A percentile compares a stretch with the other conserved stretches of the same genome.
Conservation (phyloP, 305 asterid species). For the Fraxinus xanthoxyloides region DNA sequence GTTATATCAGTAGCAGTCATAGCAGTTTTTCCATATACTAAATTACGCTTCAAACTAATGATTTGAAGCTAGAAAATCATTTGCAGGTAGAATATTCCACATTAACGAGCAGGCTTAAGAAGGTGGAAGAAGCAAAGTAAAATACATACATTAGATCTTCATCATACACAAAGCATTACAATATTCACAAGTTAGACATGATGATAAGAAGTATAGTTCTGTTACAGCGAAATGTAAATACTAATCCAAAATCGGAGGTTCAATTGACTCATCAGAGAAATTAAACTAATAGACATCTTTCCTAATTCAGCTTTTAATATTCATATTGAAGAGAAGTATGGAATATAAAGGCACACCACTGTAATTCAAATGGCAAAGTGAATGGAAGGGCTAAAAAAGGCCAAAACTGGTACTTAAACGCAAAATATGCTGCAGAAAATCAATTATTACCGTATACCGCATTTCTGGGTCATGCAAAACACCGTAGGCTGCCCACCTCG, state of each 20-base stretch:
- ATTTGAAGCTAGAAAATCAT: not conserved
- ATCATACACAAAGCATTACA: slow-evolving; percentile 12
- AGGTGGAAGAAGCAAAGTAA: not conserved
- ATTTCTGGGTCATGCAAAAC: slow-evolving; percentile 76
- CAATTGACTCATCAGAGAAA: not conserved
- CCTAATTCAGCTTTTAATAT: not conserved
- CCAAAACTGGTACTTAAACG: not conserved
- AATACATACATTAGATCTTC: not conserved
- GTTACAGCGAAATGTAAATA: not conserved
- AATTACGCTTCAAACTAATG: not conserved
- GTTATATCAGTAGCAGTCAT: slow-evolving; percentile 25
- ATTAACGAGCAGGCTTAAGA: not conserved
- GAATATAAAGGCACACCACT: not conserved
- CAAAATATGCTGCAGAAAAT: not conserved
- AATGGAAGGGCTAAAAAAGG: not conserved
- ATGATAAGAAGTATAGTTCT: not conserved
- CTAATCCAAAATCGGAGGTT: not conserved
- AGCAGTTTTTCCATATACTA: not conserved
- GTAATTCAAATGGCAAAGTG: not conserved
- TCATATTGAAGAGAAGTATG: not conserved
- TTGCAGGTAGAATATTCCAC: slow-evolving; percentile 9
- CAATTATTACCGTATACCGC: slow-evolving; percentile 56
- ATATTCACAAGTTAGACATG: not conserved
- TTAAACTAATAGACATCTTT: not conserved
- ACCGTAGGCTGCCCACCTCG: slow-evolving; percentile 95